A percentile compares a stretch with the other conserved stretches of the same genome.
Evolutionary conservation across 257 asterid genomes (phyloP).

Genomic region (Anisodus acutangulus): DNA sequence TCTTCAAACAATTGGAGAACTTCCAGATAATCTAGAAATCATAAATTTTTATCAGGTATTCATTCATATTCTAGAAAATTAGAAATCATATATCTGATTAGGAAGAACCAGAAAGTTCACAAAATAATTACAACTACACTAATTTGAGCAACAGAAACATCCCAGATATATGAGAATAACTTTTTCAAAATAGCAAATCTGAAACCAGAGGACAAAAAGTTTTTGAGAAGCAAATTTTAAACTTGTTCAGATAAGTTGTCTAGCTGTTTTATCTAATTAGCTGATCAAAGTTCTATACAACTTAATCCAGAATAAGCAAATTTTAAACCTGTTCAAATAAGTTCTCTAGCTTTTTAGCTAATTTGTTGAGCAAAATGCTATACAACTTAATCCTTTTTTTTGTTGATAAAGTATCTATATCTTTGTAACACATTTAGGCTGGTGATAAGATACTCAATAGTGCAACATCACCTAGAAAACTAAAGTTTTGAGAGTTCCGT

Average conservation of each 20-base stretch:
- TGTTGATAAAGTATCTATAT: not conserved
- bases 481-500: constrained; percentile 15
- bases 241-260: not conserved
- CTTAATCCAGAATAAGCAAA: not conserved
- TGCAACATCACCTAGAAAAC: not conserved
- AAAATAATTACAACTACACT: not conserved
- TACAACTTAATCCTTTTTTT: no score
- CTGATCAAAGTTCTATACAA: no score
- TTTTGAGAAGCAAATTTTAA: not conserved
- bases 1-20: not conserved
- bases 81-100: not conserved
- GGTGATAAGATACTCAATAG: not conserved
- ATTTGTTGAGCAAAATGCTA: not conserved
- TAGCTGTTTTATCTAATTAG: not conserved
- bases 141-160: not conserved
- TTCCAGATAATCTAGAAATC: not conserved
- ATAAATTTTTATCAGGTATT: no score
- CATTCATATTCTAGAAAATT: not conserved
- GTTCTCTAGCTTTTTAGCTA: not conserved
- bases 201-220: not conserved
- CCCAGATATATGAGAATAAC: not conserved
- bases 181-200: not conserved
- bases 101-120: not conserved
- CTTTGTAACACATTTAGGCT: not conserved
- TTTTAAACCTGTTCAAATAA: not conserved